A percentile compares a stretch with the other conserved stretches of the same genome.
These are phyloP conservation scores for Aegilops longissima DNA, from an alignment of 176 grass and related monocot species.

Conservation along the genomic window DNA sequence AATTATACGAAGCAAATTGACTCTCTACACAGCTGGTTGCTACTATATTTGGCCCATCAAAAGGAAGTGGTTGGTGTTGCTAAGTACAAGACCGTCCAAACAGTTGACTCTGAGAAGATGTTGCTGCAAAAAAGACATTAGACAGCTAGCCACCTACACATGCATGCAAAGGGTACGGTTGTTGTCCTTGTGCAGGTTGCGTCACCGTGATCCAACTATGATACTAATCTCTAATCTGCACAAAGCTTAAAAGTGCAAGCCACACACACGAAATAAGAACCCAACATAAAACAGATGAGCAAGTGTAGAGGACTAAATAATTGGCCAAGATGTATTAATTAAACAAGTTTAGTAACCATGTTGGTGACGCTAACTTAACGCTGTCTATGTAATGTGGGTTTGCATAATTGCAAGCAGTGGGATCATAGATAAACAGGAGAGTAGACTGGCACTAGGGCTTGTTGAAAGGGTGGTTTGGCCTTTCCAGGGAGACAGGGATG, in stretches of 20 bases:
- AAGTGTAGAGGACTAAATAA: neutral
- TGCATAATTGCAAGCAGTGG: neutral
- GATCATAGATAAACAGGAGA: neutral
- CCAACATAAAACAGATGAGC: neutral
- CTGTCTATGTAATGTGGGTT: neutral
- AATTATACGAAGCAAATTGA: neutral
- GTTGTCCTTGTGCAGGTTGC: neutral
- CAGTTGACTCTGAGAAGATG: neutral
- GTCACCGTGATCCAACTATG: neutral
- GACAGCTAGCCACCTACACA: neutral
- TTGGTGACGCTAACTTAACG: neutral
- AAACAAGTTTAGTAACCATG: neutral
- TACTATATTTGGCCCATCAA: neutral
- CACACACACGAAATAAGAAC: no score
- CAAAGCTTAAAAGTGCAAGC: no score
- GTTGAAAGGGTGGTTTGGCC: slow-evolving; percentile 18
- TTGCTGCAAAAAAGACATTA: neutral
- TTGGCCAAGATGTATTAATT: neutral
- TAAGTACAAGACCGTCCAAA: neutral
- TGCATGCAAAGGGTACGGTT: neutral
- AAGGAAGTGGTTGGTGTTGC: neutral
- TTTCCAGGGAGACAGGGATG: neutral
- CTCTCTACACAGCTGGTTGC: neutral
- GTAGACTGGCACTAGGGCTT: neutral
- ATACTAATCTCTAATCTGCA: no score